Evolutionary conservation across 371 early-diverging fungal species (phyloP), one percentile per base, ranked within the genome.

Genomic region (Mortierella sp.): DNA sequence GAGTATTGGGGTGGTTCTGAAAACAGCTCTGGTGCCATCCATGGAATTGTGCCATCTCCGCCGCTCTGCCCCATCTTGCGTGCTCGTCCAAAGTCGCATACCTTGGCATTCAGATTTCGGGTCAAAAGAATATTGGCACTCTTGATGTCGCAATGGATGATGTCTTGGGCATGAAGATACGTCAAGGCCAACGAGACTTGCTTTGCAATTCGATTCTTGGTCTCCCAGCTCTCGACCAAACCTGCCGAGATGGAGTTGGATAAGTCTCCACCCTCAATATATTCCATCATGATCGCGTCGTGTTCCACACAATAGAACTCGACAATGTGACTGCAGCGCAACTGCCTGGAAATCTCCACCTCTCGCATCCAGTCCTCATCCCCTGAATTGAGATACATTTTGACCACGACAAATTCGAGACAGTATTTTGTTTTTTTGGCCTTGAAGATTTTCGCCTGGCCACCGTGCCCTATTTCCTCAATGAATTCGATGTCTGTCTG

Each of bases 11-110:
- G 58, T 32, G 63, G 36, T 15, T 63, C 58, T 24, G 16, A 38
- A 5, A 70, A 32, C 33, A 70, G 50, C 48, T 70, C 70, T n/a
- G 70, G 70, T 41, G 70, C 70, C 64, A 58, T 64, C 70, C 70
- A 70, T 64, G 21, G 64, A 58, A 70, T 57, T 3, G 70, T 64
- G 28, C 70, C 70, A 10, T 33, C 61, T 28, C 38, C 33, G 2
- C 61, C 61, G 40, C 50, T 59, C 58, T 53, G 33, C 9, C 36
- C 64, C 5, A 36, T 21, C 19, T 11, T 22, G 11, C 45, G 21
- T 7, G 70, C 64, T 21, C 57, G 47, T 41, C 70, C 70, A 70
- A 70, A 70, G 48, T 70, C 70, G 36, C 62, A 60, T 8, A 69
- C 41, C 55, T 61, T 69, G 40, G 28, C 69, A 15, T 69, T 58